Evolutionary conservation across 1,139 yeast genomes (phyloP), one percentile per base, ranked within the genome.

Genomic region (Yamadazyma songkhlaensis): DNA sequence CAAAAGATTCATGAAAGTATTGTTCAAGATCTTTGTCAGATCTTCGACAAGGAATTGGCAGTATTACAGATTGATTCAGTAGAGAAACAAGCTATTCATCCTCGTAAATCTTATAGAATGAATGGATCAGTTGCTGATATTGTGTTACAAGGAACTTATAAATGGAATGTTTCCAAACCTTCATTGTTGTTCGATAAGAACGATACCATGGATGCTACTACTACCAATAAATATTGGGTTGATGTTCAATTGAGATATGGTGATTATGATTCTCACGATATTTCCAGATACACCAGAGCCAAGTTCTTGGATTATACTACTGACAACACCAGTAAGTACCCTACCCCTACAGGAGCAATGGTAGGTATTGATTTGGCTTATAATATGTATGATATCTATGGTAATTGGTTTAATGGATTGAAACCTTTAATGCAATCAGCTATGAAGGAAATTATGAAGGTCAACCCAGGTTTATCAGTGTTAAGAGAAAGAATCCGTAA

Each of bases 1-100:
- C 99, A 94, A 57, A 94, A 94, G 62, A 94, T 94, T 39, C 99
- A 94, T 57, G 99, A 94, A 60, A 84, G 95, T 60, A 74, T 94
- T 34, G 96, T 94, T 3, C 88, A 88, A 57, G 98, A 92, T 67
- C 55, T 92, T 28, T 89, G 96, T 53, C 97, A 90, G 56, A 94
- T 90, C 11, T 67, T 94, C 25, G 98, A 94, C 56, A 82, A 83
- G 39, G 96, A 92, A 54, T 67, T 88, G 57, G 95, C 87, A 51
- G 81, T 83, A 4, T 63, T 94, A 29, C 92, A 84, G 47, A 82
- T 92, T 44, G 97, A 88, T 47, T 72, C 77, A 36, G 97, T 94
- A 9, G 89, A 84, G 41, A 92, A 92, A 57, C 92, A 88, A 53
- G 83, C 96, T 0, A 89, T 92, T 38, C 99, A 94, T 57, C 99